phyloP scores from a whole-genome alignment of 169 alveolate genomes.

The Plasmodium blacklocki region DNA sequence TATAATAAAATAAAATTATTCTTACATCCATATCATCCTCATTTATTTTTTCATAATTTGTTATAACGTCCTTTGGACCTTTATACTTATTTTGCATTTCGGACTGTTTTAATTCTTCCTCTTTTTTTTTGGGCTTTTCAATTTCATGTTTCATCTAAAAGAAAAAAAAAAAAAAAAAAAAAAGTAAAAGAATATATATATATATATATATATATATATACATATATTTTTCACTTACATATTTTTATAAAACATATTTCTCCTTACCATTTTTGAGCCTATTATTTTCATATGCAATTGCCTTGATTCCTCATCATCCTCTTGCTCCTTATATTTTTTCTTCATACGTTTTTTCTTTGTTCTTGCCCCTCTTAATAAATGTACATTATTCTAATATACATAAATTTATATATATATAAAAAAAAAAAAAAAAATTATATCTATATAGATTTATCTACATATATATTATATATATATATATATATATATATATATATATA shows the following conservation, averaged over 20 bases:
- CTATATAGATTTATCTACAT: not conserved
- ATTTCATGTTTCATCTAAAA: conserved; percentile 68
- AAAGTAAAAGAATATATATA: not conserved
- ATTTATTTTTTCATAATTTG: conserved; percentile 49
- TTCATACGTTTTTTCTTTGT: conserved; percentile 65
- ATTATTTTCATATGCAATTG: conserved; percentile 61
- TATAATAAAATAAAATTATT: not conserved
- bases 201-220: not conserved
- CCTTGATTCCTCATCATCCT: conserved; percentile 60
- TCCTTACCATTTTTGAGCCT: conserved; percentile 42
- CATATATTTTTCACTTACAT: not conserved
- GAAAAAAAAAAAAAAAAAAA: conserved; percentile 1
- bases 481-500: not conserved
- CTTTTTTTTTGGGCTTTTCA: conserved; percentile 28
- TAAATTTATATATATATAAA: not conserved
- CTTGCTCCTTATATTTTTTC: conserved; percentile 56
- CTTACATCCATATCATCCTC: conserved; percentile 64
- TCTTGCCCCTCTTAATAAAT: conserved; percentile 61
- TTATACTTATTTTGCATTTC: conserved; percentile 33
- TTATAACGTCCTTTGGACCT: conserved; percentile 25
- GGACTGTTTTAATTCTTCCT: not conserved
- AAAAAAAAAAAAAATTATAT: conserved; percentile 2
- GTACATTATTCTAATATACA: conserved; percentile 42
- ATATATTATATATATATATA: not conserved
- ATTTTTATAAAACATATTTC: not conserved